A percentile compares a stretch with the other conserved stretches of the same genome.
phyloP scores from a whole-genome alignment of 2,329 filamentous ascomycete genomes.

The Hymenoscyphus repandus region DNA sequence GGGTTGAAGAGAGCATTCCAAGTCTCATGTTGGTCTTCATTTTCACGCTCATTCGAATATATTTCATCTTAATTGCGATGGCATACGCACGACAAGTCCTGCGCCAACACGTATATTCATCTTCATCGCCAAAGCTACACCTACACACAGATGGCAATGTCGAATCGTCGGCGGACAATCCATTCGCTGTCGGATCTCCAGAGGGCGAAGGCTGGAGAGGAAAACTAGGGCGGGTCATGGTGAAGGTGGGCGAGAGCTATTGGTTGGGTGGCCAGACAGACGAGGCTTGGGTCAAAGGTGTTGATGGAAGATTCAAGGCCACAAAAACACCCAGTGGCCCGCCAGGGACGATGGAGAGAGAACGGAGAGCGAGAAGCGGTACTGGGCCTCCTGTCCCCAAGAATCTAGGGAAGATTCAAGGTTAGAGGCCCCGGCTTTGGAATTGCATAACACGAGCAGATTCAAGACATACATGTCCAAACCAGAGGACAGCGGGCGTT shows the following conservation, averaged over 20 bases:
- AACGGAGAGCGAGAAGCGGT: slow-evolving; percentile 39
- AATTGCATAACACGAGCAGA: neutral
- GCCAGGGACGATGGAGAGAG: slow-evolving; percentile 35
- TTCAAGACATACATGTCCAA: neutral
- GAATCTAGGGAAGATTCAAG: neutral
- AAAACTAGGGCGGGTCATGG: slow-evolving; percentile 72
- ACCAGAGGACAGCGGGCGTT: slow-evolving; percentile 12
- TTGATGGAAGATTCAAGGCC: slow-evolving; percentile 55
- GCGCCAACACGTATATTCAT: slow-evolving; percentile 58
- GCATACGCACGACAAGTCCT: slow-evolving; percentile 75
- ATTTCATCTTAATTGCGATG: slow-evolving; percentile 80
- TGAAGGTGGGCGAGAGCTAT: slow-evolving; percentile 67
- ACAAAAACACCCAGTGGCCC: slow-evolving; percentile 34
- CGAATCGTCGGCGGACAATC: slow-evolving; percentile 53
- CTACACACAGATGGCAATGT: slow-evolving; percentile 31
- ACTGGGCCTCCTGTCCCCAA: slow-evolving; percentile 34
- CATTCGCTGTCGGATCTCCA: slow-evolving; percentile 65
- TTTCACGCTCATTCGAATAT: slow-evolving; percentile 71
- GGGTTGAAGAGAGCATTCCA: slow-evolving; percentile 62
- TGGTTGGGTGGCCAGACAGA: slow-evolving; percentile 68
- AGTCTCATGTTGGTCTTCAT: slow-evolving; percentile 71
- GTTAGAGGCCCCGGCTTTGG: neutral
- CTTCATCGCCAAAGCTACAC: slow-evolving; percentile 29
- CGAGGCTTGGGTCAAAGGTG: slow-evolving; percentile 62
- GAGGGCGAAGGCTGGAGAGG: slow-evolving; percentile 77